These are phyloP conservation scores for Trichomonascaceae sp. DNA, from an alignment of 1,139 yeast genomes.

Conservation along the genomic window DNA sequence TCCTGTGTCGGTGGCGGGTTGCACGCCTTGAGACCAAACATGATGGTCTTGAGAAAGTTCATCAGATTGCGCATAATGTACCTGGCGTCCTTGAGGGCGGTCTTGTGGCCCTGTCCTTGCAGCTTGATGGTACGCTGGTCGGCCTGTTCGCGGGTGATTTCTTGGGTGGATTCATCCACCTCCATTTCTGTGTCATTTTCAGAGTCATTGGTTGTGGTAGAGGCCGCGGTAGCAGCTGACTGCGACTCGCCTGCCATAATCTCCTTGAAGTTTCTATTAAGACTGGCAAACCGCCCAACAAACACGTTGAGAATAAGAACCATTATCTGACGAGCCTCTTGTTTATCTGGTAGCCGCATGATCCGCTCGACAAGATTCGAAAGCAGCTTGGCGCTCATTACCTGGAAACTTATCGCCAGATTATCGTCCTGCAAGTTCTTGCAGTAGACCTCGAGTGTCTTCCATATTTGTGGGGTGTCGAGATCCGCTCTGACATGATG, in stretches of 20 bases:
- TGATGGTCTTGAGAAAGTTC: conserved; percentile 81
- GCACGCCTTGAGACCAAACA: conserved; percentile 79
- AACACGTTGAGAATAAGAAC: conserved; percentile 64
- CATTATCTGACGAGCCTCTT: conserved; percentile 71
- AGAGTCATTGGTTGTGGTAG: conserved; percentile 6
- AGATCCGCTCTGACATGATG: conserved; percentile 84
- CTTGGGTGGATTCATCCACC: conserved; percentile 12
- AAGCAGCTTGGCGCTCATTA: conserved; percentile 89
- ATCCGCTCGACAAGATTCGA: conserved; percentile 82
- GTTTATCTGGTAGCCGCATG: conserved; percentile 66
- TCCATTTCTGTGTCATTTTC: conserved; percentile 4
- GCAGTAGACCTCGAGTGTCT: conserved; percentile 76
- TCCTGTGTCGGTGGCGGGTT: conserved; percentile 69
- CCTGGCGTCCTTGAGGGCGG: conserved; percentile 76
- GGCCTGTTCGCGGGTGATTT: conserved; percentile 13
- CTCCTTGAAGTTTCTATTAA: conserved; percentile 58
- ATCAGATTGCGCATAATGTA: conserved; percentile 77
- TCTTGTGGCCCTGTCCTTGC: conserved; percentile 33
- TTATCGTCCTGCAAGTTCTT: conserved; percentile 69
- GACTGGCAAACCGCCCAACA: conserved; percentile 65
- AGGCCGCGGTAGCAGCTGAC: conserved; percentile 9
- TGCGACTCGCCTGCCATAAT: conserved; percentile 46
- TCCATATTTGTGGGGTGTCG: conserved; percentile 74
- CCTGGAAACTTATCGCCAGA: conserved; percentile 81
- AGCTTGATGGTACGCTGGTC: conserved; percentile 32